Conservation (phyloP, 106 monocot genomes). For the Gastrodia elata region DNA sequence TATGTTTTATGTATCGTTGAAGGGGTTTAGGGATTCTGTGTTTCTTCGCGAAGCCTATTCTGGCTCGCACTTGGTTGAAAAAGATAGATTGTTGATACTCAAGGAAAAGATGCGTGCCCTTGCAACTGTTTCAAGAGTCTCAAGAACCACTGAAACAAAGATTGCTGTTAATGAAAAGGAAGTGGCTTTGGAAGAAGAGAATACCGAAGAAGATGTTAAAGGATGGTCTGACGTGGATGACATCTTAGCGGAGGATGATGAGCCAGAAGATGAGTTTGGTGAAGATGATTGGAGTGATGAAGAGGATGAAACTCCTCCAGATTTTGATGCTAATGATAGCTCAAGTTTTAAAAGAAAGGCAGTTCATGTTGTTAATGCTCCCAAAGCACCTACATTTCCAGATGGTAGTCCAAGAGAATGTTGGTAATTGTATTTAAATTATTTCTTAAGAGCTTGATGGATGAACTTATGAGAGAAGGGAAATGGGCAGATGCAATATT, state of each 20-base stretch:
- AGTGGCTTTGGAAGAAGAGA: constrained; percentile 9
- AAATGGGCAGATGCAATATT: constrained; percentile 2
- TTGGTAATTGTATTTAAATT: constrained; percentile 31
- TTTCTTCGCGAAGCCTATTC: constrained; percentile 92
- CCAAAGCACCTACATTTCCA: constrained; percentile 40
- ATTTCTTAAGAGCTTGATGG: neutral
- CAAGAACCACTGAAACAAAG: constrained; percentile 9
- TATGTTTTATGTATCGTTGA: constrained; percentile 94
- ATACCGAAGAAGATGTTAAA: constrained; percentile 33
- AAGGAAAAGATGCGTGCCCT: constrained; percentile 92
- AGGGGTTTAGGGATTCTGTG: constrained; percentile 92
- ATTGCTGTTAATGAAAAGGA: constrained; percentile 11
- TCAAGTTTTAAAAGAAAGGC: constrained; percentile 24
- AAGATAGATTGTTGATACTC: constrained; percentile 57
- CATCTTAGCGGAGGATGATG: constrained; percentile 25
- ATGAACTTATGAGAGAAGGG: neutral
- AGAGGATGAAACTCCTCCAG: constrained; percentile 51
- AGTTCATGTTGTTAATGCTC: constrained; percentile 4
- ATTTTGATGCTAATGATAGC: constrained; percentile 43
- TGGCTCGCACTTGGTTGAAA: constrained; percentile 79
- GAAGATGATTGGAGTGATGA: constrained; percentile 62
- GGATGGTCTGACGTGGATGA: constrained; percentile 55
- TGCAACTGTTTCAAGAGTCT: constrained; percentile 58
- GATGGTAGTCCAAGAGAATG: constrained; percentile 75
- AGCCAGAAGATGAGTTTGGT: constrained; percentile 29